Conservation (phyloP, 2,329 filamentous ascomycete genomes). For the Trichoderma sp. region DNA sequence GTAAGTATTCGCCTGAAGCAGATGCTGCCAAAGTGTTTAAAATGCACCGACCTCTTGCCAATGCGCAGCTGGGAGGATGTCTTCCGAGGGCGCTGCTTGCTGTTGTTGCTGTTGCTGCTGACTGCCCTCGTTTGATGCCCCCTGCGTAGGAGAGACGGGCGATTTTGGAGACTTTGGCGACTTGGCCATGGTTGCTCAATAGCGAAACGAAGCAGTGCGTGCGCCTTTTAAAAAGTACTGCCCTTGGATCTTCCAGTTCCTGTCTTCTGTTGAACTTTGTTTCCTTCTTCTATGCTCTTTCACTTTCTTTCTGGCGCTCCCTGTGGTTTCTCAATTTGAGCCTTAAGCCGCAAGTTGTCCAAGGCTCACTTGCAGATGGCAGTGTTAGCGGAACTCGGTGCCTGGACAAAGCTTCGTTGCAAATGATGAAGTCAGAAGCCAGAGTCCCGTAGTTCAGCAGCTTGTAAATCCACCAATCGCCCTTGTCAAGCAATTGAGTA, state of each 20-base stretch:
- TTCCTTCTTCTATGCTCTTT: neutral
- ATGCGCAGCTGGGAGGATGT: constrained; percentile 24
- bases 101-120: neutral
- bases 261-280: neutral
- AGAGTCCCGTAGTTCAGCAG: neutral
- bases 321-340: neutral
- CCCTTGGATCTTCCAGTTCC: neutral
- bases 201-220: neutral
- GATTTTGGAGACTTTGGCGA: neutral
- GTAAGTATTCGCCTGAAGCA: neutral
- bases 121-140: constrained; percentile 2
- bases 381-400: neutral
- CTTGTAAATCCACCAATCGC: neutral
- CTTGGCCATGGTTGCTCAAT: neutral
- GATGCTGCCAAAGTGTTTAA: neutral
- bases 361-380: neutral
- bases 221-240: neutral
- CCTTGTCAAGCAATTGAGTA: constrained; percentile 8
- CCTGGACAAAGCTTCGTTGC: neutral
- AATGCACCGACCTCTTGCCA: constrained; percentile 27
- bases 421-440: neutral
- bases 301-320: neutral
- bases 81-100: neutral
- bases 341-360: neutral
- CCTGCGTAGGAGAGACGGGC: neutral